Percentiles rank a stretch among this genome's conserved stretches.
phyloP scores from a whole-genome alignment of 2,329 filamentous ascomycete species.

The Orbilia ellipsospora region DNA sequence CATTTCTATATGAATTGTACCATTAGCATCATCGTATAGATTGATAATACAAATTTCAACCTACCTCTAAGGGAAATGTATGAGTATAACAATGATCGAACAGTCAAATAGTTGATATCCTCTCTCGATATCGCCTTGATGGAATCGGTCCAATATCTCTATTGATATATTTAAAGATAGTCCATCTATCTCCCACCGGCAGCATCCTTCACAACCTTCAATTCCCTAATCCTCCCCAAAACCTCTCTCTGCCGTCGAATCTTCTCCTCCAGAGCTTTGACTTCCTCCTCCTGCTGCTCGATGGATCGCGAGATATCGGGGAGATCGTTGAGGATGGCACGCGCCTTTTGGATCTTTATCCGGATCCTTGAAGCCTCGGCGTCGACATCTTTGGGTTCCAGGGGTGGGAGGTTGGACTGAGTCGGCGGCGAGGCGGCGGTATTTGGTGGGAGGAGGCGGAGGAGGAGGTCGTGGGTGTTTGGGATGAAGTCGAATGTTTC shows the following conservation, averaged over 20 bases:
- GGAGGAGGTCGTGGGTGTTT: slow-evolving; percentile 60
- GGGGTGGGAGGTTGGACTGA: slow-evolving; percentile 65
- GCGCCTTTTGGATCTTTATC: slow-evolving; percentile 83
- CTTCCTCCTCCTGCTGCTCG: slow-evolving; percentile 77
- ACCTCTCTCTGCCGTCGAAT: slow-evolving; percentile 73
- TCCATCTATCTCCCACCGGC: slow-evolving; percentile 9
- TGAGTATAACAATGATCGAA: background rate
- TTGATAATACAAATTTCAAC: background rate
- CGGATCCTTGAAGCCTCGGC: slow-evolving; percentile 81
- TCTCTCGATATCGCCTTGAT: background rate
- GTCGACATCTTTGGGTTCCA: slow-evolving; percentile 80
- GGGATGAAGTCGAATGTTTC: slow-evolving; percentile 60
- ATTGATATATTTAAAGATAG: background rate
- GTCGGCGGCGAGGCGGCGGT: slow-evolving; percentile 58
- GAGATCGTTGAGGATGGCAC: slow-evolving; percentile 72
- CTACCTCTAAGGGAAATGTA: background rate
- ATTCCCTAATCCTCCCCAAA: slow-evolving; percentile 68
- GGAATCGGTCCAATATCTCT: background rate
- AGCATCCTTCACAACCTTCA: slow-evolving; percentile 64
- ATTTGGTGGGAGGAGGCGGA: slow-evolving; percentile 60
- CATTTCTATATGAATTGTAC: background rate
- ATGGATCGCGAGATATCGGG: slow-evolving; percentile 76
- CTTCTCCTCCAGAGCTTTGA: slow-evolving; percentile 72
- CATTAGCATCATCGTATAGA: no score
- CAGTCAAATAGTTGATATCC: no score